Percentiles rank a stretch among this genome's conserved stretches.
These are phyloP conservation scores for Magnolia sinica DNA, from an alignment of 164 flowering plant species.

Conservation along the genomic window DNA sequence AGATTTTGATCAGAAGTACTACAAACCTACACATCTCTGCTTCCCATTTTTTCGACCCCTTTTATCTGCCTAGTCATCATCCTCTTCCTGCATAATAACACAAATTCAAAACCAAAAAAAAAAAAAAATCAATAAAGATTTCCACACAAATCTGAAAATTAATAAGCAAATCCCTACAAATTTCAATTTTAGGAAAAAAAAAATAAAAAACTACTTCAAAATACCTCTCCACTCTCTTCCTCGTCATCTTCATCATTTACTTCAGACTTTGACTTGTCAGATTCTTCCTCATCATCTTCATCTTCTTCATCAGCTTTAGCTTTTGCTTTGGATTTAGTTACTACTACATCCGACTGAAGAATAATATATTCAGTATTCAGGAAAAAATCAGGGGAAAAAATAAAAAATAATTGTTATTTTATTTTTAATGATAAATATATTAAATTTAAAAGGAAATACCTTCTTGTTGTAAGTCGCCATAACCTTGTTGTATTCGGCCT, in stretches of 20 bases:
- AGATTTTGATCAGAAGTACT: not conserved
- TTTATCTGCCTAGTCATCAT: not conserved
- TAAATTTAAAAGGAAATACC: not conserved
- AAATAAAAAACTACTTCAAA: too few species aligned
- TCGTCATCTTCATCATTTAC: conserved; percentile 44
- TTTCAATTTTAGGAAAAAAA: too few species aligned
- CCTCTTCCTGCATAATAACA: not conserved
- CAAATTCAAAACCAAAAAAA: not conserved
- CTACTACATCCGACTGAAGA: not conserved
- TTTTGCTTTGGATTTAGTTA: not conserved
- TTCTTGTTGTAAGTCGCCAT: conserved; percentile 57
- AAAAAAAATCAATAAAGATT: too few species aligned
- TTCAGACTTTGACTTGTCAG: conserved; percentile 55
- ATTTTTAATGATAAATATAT: not conserved
- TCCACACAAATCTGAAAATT: not conserved
- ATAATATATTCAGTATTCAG: not conserved
- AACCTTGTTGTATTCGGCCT: conserved; percentile 50
- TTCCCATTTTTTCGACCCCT: not conserved
- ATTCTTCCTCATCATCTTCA: conserved; percentile 38
- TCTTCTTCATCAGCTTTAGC: not conserved
- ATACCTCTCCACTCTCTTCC: conserved; percentile 44
- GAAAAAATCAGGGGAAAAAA: not conserved
- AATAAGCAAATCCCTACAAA: not conserved
- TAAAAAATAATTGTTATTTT: not conserved
- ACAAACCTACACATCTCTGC: not conserved